Base-by-base conservation (phyloP, 1,284 basidiomycete species). In the Porogramme epimiltina region DNA sequence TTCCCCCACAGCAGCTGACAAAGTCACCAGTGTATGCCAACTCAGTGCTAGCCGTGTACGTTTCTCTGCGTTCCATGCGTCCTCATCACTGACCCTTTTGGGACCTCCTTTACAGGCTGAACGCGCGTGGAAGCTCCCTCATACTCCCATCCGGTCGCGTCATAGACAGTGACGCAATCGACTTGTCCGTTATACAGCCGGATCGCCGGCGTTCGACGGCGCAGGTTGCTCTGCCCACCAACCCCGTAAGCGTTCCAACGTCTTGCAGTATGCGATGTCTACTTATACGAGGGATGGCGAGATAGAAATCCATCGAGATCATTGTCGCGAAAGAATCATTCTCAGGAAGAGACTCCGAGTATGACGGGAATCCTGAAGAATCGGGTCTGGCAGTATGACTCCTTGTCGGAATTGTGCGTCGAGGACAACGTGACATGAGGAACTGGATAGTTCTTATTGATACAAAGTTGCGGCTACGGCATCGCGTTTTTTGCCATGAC, bases 31-130 rank as follows among this genome's bases (percentile, higher is more conserved):
- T 55, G 22, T 55, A 58, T 22, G 56, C 52, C 6, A 58, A 55
- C 47, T 52, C 56, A 6, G 45, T 58, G 42, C 48, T 58, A 53
- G 48, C 52, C 1, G 56, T 52, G 56, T 58, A 47, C 46, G 56
- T 49, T 38, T 37, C 11, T 31, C 56, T 11, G 43, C 55, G 38
- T 45, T 55, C 50, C 47, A 50, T 3, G 52, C 48, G 56, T 58
- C 45, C 43, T 52, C 34, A 37, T 18, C 9, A 16, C 34, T 18
- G n/a, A 37, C n/a, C 16, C 8, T n/a, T 18, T 5, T 4, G n/a
- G 9, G 16, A 9, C 34, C 34, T 37, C 34, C 8, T 16, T 16
- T 5, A 37, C 34, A 37, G 34, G 34, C 34, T 37, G 5, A 37
- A 37, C 34, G 34, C 34, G 13, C 34, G 34, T 16, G 34, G 34